Evolutionary conservation across 2,329 filamentous ascomycete genomes (phyloP).

Genomic region (Emmonsia crescens): DNA sequence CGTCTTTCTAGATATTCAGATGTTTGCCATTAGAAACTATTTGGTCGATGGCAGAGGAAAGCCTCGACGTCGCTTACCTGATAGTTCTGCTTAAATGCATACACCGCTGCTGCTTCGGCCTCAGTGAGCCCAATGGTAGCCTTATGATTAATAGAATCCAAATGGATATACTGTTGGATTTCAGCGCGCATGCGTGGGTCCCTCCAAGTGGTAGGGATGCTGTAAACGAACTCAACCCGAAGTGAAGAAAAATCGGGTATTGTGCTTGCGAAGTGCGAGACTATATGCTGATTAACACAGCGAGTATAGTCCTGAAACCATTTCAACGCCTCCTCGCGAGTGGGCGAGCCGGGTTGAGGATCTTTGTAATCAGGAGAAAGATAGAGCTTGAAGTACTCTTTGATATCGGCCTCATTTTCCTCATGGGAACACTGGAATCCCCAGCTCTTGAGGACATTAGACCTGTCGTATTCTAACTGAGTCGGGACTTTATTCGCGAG

Average conservation of each 20-base stretch:
- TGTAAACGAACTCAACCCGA: slow-evolving; percentile 7
- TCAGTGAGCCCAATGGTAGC: slow-evolving; percentile 7
- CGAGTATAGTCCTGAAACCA: slow-evolving; percentile 15
- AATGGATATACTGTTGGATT: background rate
- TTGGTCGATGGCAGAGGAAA: slow-evolving; percentile 16
- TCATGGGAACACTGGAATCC: slow-evolving; percentile 19
- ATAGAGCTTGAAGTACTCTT: slow-evolving; percentile 8
- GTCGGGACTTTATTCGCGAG: slow-evolving; percentile 18
- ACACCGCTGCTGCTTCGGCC: slow-evolving; percentile 8
- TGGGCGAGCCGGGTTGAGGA: background rate
- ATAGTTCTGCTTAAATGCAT: slow-evolving; percentile 22
- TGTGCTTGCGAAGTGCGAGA: slow-evolving; percentile 1
- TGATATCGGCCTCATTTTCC: slow-evolving; percentile 15
- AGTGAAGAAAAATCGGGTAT: slow-evolving; percentile 12
- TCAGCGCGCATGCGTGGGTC: slow-evolving; percentile 6
- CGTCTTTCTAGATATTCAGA: slow-evolving; percentile 2
- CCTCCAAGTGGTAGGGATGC: slow-evolving; percentile 10
- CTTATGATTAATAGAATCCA: slow-evolving; percentile 12
- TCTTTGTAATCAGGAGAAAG: slow-evolving; percentile 2
- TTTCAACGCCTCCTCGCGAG: background rate
- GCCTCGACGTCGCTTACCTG: slow-evolving; percentile 29
- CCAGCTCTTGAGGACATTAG: slow-evolving; percentile 4
- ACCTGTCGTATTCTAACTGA: slow-evolving; percentile 3
- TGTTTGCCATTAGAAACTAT: background rate
- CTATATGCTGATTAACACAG: slow-evolving; percentile 23